phyloP scores from a whole-genome alignment of 306 rosid genomes.

The Pachyrhizus erosus region DNA sequence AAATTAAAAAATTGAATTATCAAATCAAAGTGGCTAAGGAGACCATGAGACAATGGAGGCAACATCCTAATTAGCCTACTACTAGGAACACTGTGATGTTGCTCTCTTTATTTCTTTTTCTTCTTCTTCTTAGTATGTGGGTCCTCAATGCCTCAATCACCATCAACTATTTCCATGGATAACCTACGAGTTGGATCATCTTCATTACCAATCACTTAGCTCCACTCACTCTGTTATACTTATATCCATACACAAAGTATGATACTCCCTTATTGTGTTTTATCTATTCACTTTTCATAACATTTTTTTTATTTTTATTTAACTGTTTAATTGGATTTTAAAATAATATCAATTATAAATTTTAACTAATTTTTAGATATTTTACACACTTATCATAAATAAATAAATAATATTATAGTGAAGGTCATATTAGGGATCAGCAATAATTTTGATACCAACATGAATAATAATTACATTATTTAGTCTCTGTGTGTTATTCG shows the following conservation, averaged over 20 bases:
- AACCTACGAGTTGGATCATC: conserved; percentile 36
- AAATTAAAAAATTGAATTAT: conserved; percentile 19
- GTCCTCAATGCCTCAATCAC: neutral
- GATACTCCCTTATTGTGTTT: neutral
- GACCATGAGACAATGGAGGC: conserved; percentile 41
- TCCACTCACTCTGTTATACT: neutral
- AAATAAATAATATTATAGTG: too few species aligned
- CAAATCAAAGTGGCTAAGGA: conserved; percentile 32
- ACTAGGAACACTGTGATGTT: conserved; percentile 32
- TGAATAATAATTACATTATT: neutral
- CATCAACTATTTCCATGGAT: conserved; percentile 35
- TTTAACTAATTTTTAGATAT: too few species aligned
- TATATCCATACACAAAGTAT: neutral
- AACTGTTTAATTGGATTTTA: neutral
- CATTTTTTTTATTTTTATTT: too few species aligned
- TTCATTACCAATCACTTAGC: conserved; percentile 25
- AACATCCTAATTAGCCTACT: conserved; percentile 34
- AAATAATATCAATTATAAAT: too few species aligned
- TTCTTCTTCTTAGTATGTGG: neutral
- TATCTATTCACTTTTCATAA: neutral
- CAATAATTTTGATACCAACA: neutral
- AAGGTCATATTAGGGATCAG: too few species aligned
- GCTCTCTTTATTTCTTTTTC: conserved; percentile 18
- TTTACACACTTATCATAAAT: too few species aligned
- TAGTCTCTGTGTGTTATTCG: too few species aligned